phyloP scores from a whole-genome alignment of 2,329 filamentous ascomycete species.

The Rhytidhysteron rufulum region DNA sequence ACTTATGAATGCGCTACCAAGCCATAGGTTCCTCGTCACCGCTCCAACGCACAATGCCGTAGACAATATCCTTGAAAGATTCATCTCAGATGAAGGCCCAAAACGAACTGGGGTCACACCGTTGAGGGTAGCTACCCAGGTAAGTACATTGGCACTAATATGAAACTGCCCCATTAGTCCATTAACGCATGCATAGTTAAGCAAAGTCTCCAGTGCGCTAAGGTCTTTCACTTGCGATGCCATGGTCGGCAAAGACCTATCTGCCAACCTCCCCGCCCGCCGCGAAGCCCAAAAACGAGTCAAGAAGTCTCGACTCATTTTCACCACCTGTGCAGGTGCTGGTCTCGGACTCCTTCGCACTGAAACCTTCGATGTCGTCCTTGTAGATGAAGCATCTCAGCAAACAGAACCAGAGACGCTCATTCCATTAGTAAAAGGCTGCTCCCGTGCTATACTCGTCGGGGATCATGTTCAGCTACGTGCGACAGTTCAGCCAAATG shows the following conservation, averaged over 20 bases:
- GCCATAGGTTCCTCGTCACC: constrained; percentile 34
- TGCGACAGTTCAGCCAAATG: constrained; percentile 39
- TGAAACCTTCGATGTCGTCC: constrained; percentile 38
- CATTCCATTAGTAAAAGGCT: constrained; percentile 35
- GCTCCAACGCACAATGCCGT: constrained; percentile 47
- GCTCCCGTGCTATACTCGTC: constrained; percentile 41
- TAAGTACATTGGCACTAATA: constrained; percentile 6
- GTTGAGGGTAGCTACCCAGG: constrained; percentile 18
- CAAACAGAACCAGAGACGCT: constrained; percentile 43
- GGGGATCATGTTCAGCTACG: constrained; percentile 48
- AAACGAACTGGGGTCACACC: constrained; percentile 8
- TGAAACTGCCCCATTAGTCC: not conserved
- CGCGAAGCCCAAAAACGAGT: constrained; percentile 38
- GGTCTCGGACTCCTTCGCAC: constrained; percentile 40
- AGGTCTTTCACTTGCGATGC: constrained; percentile 21
- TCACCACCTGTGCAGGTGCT: constrained; percentile 44
- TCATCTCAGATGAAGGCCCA: constrained; percentile 8
- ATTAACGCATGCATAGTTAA: constrained; percentile 10
- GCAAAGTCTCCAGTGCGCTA: constrained; percentile 18
- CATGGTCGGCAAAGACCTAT: constrained; percentile 33
- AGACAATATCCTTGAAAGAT: constrained; percentile 39
- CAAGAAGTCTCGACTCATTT: constrained; percentile 36
- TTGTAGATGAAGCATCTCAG: constrained; percentile 48
- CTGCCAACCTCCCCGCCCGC: constrained; percentile 15
- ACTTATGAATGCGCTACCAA: constrained; percentile 20